Evolutionary conservation across 2,329 filamentous ascomycete species (phyloP).

Genomic region (Colletotrichum tanaceti): DNA sequence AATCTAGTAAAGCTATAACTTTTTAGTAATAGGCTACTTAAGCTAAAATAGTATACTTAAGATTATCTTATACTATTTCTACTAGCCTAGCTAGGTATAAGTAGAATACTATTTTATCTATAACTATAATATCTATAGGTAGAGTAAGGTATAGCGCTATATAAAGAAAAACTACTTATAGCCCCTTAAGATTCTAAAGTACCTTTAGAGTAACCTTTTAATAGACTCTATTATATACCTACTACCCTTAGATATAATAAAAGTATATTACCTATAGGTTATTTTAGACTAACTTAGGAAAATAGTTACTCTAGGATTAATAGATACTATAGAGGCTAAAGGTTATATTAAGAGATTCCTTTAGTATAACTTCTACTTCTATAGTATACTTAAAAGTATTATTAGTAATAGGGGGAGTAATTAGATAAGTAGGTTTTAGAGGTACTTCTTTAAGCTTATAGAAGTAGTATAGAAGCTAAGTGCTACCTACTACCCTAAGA

Average conservation of each 20-base stretch:
- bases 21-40: too few species aligned
- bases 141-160: too few species aligned
- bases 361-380: not conserved
- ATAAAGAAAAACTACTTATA: too few species aligned
- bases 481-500: not conserved
- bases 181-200: not conserved
- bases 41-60: too few species aligned
- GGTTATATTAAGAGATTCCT: not conserved
- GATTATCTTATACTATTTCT: too few species aligned
- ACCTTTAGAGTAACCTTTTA: not conserved
- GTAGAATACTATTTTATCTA: too few species aligned
- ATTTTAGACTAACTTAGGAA: not conserved
- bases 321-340: not conserved
- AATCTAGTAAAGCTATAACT: too few species aligned
- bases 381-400: not conserved
- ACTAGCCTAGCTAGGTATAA: too few species aligned
- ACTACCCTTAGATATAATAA: not conserved
- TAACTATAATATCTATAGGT: too few species aligned
- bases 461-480: not conserved
- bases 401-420: not conserved
- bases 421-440: not conserved
- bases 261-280: not conserved
- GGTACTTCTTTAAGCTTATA: not conserved
- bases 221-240: not conserved
- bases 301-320: not conserved